phyloP scores from a whole-genome alignment of 805 yeast genomes.

The Metschnikowia gelsemii region DNA sequence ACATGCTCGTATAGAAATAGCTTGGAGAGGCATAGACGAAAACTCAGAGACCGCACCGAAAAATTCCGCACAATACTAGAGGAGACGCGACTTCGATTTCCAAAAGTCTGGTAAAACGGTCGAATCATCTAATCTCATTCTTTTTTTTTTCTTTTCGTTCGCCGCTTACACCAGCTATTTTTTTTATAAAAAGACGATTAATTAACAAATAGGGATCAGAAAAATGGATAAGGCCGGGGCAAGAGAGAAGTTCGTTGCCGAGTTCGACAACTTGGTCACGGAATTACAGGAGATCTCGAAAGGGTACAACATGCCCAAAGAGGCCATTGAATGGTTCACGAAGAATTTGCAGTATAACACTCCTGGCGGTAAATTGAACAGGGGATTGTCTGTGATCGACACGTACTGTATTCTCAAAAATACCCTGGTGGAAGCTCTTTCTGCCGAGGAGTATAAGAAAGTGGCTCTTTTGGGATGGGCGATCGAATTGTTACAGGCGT shows the following conservation, averaged over 20 bases:
- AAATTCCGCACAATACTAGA: too few relatives aligned
- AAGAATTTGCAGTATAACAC: conserved; percentile 77
- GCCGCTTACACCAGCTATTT: too few relatives aligned
- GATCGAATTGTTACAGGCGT: conserved; percentile 91
- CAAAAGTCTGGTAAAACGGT: too few relatives aligned
- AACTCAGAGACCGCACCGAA: too few relatives aligned
- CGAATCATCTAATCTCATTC: too few relatives aligned
- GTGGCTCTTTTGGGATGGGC: conserved; percentile 94
- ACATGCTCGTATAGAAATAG: too few relatives aligned
- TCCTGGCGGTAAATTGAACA: conserved; percentile 94
- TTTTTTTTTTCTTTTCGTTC: not conserved
- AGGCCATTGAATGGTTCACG: conserved; percentile 84
- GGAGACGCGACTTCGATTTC: too few relatives aligned
- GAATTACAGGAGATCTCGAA: conserved; percentile 66
- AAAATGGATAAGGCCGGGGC: conserved; percentile 34
- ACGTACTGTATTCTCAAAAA: conserved; percentile 81
- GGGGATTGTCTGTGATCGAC: conserved; percentile 94
- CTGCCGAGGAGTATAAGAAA: conserved; percentile 69
- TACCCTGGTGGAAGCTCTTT: conserved; percentile 51
- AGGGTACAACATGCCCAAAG: conserved; percentile 77
- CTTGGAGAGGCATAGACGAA: too few relatives aligned
- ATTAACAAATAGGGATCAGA: not conserved
- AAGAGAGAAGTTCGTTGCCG: conserved; percentile 58
- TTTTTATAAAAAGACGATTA: not conserved
- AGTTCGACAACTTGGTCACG: conserved; percentile 73